Evolutionary conservation across 495 filamentous ascomycete species (phyloP).

Genomic region (Tuber microsphaerosporum): DNA sequence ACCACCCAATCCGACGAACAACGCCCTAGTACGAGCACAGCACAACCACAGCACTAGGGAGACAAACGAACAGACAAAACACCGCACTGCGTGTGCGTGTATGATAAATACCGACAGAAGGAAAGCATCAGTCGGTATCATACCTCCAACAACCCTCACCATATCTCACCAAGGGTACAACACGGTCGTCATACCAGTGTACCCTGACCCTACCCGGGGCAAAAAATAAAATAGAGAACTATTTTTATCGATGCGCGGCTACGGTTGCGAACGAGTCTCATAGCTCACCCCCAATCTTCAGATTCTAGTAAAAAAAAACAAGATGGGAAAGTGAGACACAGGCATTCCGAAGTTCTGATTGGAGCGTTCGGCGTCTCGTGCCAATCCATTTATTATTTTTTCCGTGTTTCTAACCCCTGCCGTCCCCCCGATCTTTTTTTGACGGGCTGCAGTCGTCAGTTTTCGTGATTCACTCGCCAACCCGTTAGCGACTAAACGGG

Average conservation of each 20-base stretch:
- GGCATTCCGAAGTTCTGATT: neutral
- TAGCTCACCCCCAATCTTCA: too few relatives aligned
- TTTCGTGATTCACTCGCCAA: neutral
- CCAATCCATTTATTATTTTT: neutral
- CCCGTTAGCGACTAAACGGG: neutral
- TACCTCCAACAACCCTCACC: neutral
- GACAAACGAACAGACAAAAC: neutral
- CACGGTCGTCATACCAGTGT: neutral
- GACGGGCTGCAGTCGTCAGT: too few relatives aligned
- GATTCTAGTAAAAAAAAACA: neutral
- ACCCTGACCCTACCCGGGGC: neutral
- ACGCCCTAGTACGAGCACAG: too few relatives aligned
- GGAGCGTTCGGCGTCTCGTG: neutral
- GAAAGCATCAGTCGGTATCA: neutral
- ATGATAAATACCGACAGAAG: neutral
- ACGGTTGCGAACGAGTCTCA: neutral
- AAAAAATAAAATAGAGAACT: neutral
- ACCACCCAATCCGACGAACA: too few relatives aligned
- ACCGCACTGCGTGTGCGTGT: too few relatives aligned
- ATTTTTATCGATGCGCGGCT: conserved; percentile 1
- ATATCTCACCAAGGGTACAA: neutral
- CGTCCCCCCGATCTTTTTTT: too few relatives aligned
- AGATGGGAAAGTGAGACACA: neutral
- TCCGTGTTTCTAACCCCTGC: neutral
- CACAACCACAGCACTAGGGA: too few relatives aligned